Evolutionary conservation across 139 green algal species (phyloP).

Genomic region (Marvania coccoides): DNA sequence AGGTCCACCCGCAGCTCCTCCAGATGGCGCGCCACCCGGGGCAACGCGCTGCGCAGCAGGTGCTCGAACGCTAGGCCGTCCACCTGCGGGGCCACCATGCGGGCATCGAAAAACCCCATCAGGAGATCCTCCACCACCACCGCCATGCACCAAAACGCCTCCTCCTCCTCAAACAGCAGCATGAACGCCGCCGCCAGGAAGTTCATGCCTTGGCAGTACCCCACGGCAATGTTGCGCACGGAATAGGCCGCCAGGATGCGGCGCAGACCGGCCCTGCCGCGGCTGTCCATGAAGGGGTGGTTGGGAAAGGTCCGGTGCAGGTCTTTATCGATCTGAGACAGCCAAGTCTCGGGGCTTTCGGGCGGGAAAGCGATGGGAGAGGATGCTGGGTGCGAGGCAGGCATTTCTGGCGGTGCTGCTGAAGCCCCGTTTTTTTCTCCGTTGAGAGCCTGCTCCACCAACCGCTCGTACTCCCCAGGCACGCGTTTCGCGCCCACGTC

Average conservation of each 20-base stretch:
- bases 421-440: too few relatives aligned
- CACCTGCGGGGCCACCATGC: slow-evolving; percentile 75
- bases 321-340: slow-evolving; percentile 79
- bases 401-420: background rate
- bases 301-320: slow-evolving; percentile 71
- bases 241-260: slow-evolving; percentile 67
- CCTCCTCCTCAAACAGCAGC: slow-evolving; percentile 80
- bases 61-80: slow-evolving; percentile 62
- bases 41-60: slow-evolving; percentile 45
- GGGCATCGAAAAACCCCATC: slow-evolving; percentile 62
- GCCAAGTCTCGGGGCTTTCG: slow-evolving; percentile 33
- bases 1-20: slow-evolving; percentile 51
- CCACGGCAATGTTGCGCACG: slow-evolving; percentile 57
- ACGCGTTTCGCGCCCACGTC: slow-evolving; percentile 24
- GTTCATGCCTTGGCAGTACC: slow-evolving; percentile 87
- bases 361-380: background rate
- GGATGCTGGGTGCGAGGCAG: background rate
- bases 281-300: slow-evolving; percentile 57
- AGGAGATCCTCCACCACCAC: slow-evolving; percentile 64
- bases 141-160: slow-evolving; percentile 81
- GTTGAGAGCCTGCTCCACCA: too few relatives aligned
- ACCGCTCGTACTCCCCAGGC: slow-evolving; percentile 42
- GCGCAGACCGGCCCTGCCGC: slow-evolving; percentile 47
- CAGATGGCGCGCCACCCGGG: slow-evolving; percentile 46
- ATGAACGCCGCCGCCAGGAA: slow-evolving; percentile 76